Conservation (phyloP, 208 protist genomes). For the Novymonas esmeraldas region DNA sequence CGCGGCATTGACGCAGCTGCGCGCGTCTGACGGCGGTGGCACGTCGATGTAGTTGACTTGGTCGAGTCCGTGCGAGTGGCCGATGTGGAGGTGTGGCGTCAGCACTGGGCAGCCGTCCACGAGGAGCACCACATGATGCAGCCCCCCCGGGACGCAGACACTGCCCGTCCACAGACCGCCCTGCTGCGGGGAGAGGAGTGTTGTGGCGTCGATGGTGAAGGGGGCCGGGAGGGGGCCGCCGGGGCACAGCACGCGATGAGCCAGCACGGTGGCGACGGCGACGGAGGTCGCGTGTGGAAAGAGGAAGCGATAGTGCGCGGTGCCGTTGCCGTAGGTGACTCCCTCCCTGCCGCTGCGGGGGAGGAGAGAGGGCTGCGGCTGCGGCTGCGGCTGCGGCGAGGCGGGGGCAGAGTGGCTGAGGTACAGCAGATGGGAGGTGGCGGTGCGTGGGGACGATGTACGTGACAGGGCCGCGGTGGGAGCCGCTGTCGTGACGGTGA, state of each 20-base stretch:
- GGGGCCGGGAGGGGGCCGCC: background rate
- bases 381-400: background rate
- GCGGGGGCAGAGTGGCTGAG: background rate
- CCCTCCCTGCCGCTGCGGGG: conserved; percentile 9
- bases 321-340: conserved; percentile 18
- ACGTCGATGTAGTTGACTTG: conserved; percentile 45
- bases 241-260: background rate
- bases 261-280: conserved; percentile 7
- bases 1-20: conserved; percentile 9
- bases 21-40: conserved; percentile 17
- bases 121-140: conserved; percentile 33
- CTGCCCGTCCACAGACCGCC: conserved; percentile 26
- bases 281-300: conserved; percentile 22
- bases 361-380: background rate
- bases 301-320: conserved; percentile 29
- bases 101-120: conserved; percentile 38
- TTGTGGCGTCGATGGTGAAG: conserved; percentile 7
- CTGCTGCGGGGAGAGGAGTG: background rate
- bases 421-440: background rate
- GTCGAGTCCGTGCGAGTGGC: conserved; percentile 16
- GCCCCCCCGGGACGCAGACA: conserved; percentile 12
- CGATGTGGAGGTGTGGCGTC: conserved; percentile 30
- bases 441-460: background rate
- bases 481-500: background rate
- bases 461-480: background rate